These are phyloP conservation scores for Biscogniauxia mediterranea DNA, from an alignment of 2,329 filamentous ascomycete genomes.

Conservation along the genomic window DNA sequence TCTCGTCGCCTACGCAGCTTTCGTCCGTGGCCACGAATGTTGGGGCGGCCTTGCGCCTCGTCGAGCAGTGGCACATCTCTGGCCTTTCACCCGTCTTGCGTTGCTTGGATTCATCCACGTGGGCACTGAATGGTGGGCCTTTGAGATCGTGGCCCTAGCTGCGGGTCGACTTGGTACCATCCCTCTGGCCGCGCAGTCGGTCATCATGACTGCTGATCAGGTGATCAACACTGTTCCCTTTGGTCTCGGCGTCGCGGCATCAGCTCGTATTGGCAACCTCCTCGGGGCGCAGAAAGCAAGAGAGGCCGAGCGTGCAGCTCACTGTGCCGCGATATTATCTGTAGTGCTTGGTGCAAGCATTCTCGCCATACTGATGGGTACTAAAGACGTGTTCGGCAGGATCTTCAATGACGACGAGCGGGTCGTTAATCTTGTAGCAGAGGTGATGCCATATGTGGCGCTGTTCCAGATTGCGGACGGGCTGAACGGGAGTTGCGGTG, in stretches of 20 bases:
- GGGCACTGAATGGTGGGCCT: constrained; percentile 93
- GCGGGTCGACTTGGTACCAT: constrained; percentile 78
- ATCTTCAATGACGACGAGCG: constrained; percentile 77
- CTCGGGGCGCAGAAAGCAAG: constrained; percentile 65
- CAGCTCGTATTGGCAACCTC: constrained; percentile 74
- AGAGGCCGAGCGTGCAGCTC: constrained; percentile 70
- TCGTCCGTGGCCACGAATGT: constrained; percentile 69
- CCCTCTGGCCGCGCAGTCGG: constrained; percentile 76
- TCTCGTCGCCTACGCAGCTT: constrained; percentile 69
- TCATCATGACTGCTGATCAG: constrained; percentile 88
- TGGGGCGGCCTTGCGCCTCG: constrained; percentile 72
- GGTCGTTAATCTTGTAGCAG: constrained; percentile 70
- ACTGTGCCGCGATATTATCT: constrained; percentile 71
- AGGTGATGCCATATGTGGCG: constrained; percentile 82
- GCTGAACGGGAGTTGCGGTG: constrained; percentile 80
- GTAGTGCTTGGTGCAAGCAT: constrained; percentile 67
- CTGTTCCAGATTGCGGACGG: constrained; percentile 90
- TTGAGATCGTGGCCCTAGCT: constrained; percentile 83
- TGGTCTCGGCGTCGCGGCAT: constrained; percentile 79
- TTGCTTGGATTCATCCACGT: constrained; percentile 77
- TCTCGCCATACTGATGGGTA: constrained; percentile 65
- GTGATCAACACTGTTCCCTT: constrained; percentile 85
- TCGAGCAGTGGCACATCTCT: constrained; percentile 63
- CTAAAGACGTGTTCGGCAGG: constrained; percentile 69
- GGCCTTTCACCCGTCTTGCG: constrained; percentile 72